A percentile compares a stretch with the other conserved stretches of the same genome.
Conservation (phyloP, 805 yeast species). For the Suhomyces pyralidae region DNA sequence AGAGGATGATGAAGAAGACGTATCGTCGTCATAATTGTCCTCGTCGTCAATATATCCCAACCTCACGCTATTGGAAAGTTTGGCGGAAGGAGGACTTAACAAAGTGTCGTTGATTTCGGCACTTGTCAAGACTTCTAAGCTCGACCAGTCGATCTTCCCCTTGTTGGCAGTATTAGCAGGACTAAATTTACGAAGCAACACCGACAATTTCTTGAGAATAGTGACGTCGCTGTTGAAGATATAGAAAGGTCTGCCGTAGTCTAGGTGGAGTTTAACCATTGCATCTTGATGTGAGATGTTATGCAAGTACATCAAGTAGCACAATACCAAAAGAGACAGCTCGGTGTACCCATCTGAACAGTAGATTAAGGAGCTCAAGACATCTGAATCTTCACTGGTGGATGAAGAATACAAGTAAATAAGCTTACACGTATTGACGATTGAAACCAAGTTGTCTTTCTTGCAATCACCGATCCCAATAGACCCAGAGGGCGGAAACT, state of each 20-base stretch:
- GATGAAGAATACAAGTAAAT: conserved; percentile 43
- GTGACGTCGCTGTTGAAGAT: conserved; percentile 74
- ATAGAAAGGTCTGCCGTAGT: conserved; percentile 76
- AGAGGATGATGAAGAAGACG: not conserved
- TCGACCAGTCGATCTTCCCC: conserved; percentile 24
- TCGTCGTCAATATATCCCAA: conserved; percentile 31
- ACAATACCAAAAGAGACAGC: conserved; percentile 69
- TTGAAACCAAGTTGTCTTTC: conserved; percentile 57
- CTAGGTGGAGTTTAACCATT: conserved; percentile 57
- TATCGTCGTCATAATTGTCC: conserved; percentile 12
- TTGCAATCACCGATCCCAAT: conserved; percentile 70
- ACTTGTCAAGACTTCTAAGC: conserved; percentile 26
- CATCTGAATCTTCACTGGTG: conserved; percentile 30
- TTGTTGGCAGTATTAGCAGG: conserved; percentile 34
- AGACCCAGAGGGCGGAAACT: conserved; percentile 84
- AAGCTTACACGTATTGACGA: conserved; percentile 68
- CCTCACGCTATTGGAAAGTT: conserved; percentile 9
- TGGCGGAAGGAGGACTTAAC: conserved; percentile 11
- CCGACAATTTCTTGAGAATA: conserved; percentile 62
- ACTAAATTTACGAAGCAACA: conserved; percentile 56
- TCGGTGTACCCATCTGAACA: conserved; percentile 94
- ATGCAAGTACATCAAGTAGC: conserved; percentile 69
- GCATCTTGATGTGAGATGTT: conserved; percentile 63
- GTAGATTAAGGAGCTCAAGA: conserved; percentile 53
- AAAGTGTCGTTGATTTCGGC: conserved; percentile 35